Evolutionary conservation across 2,329 filamentous ascomycete genomes (phyloP), one percentile per base, ranked within the genome.

Genomic region (Phoma sp.): DNA sequence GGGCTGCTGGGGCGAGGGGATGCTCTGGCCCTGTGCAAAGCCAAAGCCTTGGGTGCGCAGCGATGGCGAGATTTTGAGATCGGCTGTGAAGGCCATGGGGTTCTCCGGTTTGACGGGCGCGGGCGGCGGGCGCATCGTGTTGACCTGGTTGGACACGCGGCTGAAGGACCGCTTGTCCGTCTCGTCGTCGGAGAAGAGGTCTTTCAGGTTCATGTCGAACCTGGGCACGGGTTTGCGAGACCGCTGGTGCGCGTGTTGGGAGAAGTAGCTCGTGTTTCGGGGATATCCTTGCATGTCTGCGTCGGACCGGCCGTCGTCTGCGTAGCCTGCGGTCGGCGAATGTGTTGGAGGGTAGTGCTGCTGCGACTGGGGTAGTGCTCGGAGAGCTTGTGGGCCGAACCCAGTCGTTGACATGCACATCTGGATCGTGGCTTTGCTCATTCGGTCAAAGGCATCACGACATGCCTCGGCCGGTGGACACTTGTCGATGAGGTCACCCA

Each of bases 391-490:
- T 25, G 75, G 65, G 15, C 90, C 91, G 62, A 96, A 96, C 0
- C 91, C 91, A 17, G 90, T 93, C 1, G 89, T 94, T 1, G 89
- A 91, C 73, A 93, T 88, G 64, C 91, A 92, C 93, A 97, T 97
- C 71, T 94, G 91, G 44, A 98, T 90, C 0, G 94, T 98, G 9
- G 93, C 93, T 78, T 95, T 96, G 67, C 91, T 93, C 79, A 96
- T 98, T 35, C 94, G 86, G 67, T 96, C 91, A 72, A 98, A 97
- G 0, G 95, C 93, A 73, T 98, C 93, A 13, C 92, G 87, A 74
- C 94, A 98, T 10, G 93, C 92, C 80, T 97, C 93, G 29, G 94
- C 94, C 0, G 94, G 94, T 0, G 94, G 93, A 65, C 95, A 98
- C 74, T 96, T 96, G 63, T 96, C 91, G 62, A 96, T 93, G 60